Conservation (phyloP, 192 early-diverging fungal genomes). For the Piromyces finnis region DNA sequence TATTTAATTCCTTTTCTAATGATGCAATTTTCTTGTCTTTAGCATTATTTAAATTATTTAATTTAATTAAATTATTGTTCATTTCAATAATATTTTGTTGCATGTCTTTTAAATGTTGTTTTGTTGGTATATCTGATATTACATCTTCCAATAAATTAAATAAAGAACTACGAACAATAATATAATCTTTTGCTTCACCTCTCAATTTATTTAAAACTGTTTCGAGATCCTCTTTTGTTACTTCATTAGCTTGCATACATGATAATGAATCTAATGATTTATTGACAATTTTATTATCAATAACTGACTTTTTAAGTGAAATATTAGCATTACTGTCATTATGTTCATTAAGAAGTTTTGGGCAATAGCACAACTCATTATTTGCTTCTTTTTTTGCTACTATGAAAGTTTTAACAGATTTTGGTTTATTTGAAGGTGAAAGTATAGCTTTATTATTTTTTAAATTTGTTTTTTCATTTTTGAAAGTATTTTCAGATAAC, state of each 20-base stretch:
- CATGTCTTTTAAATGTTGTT: not conserved
- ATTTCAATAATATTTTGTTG: not conserved
- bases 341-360: not conserved
- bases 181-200: not conserved
- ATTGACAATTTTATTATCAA: too few relatives aligned
- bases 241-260: not conserved
- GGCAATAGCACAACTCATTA: not conserved
- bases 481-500: not conserved
- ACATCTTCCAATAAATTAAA: not conserved
- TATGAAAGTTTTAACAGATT: not conserved
- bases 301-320: too few relatives aligned
- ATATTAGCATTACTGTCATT: too few relatives aligned
- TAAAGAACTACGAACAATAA: not conserved
- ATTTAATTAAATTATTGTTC: not conserved
- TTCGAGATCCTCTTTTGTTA: not conserved
- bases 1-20: not conserved
- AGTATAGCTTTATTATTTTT: too few relatives aligned
- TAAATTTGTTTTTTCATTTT: too few relatives aligned
- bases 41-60: not conserved
- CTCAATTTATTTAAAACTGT: not conserved
- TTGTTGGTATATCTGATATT: not conserved
- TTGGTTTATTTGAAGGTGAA: not conserved
- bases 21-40: not conserved
- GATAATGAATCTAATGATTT: too few relatives aligned
- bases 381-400: not conserved